A percentile compares a stretch with the other conserved stretches of the same genome.
These are phyloP conservation scores for Schrenkiella parvula DNA, from an alignment of 345 rosid genomes.

Conservation along the genomic window DNA sequence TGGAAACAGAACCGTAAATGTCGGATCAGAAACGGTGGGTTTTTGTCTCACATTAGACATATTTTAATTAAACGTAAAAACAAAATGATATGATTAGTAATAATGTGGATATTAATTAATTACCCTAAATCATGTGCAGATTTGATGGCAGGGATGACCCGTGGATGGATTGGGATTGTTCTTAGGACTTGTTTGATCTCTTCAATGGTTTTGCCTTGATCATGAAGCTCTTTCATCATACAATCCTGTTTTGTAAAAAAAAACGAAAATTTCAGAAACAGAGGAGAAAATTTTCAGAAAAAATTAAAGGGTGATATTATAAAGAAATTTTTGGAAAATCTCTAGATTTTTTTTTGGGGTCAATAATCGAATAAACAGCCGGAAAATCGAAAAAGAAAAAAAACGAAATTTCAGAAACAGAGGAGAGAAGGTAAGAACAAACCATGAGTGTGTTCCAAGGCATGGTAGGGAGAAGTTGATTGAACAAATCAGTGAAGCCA, in stretches of 20 bases:
- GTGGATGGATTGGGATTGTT: constrained; percentile 56
- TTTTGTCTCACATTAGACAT: constrained; percentile 14
- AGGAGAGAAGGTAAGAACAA: constrained; percentile 2
- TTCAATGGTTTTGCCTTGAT: constrained; percentile 53
- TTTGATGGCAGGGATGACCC: constrained; percentile 66
- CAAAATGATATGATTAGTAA: not conserved
- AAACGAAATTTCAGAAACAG: not conserved
- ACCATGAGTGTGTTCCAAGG: constrained; percentile 95
- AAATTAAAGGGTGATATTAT: no score
- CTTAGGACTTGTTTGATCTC: constrained; percentile 56
- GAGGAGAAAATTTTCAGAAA: no score
- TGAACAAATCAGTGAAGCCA: constrained; percentile 70
- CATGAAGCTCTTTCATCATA: constrained; percentile 75
- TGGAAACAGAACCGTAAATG: constrained; percentile 25
- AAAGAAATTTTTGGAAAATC: not conserved
- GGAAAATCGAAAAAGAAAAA: not conserved
- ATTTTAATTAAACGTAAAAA: not conserved
- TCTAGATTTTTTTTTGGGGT: not conserved
- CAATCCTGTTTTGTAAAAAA: constrained; percentile 43
- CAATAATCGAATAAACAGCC: not conserved
- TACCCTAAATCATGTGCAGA: constrained; percentile 65
- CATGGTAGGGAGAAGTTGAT: constrained; percentile 82
- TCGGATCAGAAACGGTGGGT: constrained; percentile 13
- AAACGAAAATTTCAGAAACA: no score
- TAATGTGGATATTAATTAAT: not conserved